Percentiles rank a stretch among this genome's conserved stretches.
phyloP scores from a whole-genome alignment of 352 stramenopile species.

The Elongisporangium senticosum region DNA sequence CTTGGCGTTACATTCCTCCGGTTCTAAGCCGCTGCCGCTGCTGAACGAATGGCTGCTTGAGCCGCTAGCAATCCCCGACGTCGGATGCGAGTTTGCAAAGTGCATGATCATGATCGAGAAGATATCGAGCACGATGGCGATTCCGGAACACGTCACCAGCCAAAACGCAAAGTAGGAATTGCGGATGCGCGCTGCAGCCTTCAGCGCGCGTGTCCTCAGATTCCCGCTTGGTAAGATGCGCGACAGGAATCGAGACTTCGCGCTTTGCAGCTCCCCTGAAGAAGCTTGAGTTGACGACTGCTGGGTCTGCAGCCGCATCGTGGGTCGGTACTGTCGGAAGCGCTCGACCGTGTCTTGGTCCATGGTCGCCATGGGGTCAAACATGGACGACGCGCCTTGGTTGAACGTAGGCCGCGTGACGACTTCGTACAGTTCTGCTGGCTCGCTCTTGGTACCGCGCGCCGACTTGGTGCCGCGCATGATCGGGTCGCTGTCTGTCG shows the following conservation, averaged over 20 bases:
- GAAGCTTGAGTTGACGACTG: slow-evolving; percentile 2
- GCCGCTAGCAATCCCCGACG: slow-evolving; percentile 3
- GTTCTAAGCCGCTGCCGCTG: neutral
- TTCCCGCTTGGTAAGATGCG: slow-evolving; percentile 7
- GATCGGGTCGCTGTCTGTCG: neutral
- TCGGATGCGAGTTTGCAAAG: slow-evolving; percentile 21
- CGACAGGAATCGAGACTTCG: neutral
- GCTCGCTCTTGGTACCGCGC: too few relatives aligned
- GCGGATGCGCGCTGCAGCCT: slow-evolving; percentile 33
- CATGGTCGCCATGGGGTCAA: slow-evolving; percentile 4
- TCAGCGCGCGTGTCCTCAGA: slow-evolving; percentile 20
- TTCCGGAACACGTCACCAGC: slow-evolving; percentile 54
- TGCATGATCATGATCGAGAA: slow-evolving; percentile 34
- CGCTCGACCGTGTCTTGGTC: slow-evolving; percentile 9
- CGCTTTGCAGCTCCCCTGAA: slow-evolving; percentile 3
- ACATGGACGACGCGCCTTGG: neutral
- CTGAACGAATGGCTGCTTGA: slow-evolving; percentile 1
- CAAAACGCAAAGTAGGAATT: slow-evolving; percentile 75
- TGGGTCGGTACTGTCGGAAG: slow-evolving; percentile 17
- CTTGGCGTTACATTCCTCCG: too few relatives aligned
- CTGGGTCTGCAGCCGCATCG: slow-evolving; percentile 9
- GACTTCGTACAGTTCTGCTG: too few relatives aligned
- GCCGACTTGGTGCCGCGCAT: slow-evolving; percentile 1
- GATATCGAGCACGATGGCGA: slow-evolving; percentile 36
- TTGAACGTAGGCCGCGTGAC: too few relatives aligned